These are phyloP conservation scores for Candolleomyces efflorescens DNA, from an alignment of 768 basidiomycete species.

Conservation along the genomic window DNA sequence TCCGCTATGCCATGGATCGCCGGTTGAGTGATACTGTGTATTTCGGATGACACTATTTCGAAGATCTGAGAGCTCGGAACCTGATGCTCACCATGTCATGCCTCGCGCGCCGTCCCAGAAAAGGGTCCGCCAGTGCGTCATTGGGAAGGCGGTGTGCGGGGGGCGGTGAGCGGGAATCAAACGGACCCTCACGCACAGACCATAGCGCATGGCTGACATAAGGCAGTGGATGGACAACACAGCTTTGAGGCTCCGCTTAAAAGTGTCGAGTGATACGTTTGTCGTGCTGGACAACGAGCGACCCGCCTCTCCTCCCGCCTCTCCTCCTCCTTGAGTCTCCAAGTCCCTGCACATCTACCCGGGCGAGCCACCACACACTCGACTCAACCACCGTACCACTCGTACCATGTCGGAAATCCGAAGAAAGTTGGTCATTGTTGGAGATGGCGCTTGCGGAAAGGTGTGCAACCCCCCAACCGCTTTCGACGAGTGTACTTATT, in stretches of 20 bases:
- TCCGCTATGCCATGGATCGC: too few relatives aligned
- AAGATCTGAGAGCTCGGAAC: too few relatives aligned
- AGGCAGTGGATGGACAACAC: background rate
- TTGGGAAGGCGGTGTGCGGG: too few relatives aligned
- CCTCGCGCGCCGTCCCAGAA: too few relatives aligned
- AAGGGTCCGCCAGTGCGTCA: too few relatives aligned
- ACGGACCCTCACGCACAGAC: background rate
- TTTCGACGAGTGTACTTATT: constrained; percentile 2
- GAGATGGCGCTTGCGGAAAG: constrained; percentile 98
- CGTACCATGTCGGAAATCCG: constrained; percentile 89
- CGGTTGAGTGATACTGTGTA: too few relatives aligned
- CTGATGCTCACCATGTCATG: too few relatives aligned
- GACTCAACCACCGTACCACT: background rate
- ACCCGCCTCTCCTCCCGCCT: background rate
- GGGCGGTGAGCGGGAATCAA: background rate
- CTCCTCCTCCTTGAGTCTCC: background rate
- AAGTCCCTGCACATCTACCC: too few relatives aligned
- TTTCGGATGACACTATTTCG: too few relatives aligned
- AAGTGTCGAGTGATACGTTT: background rate
- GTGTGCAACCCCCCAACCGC: constrained; percentile 28
- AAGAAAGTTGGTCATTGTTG: constrained; percentile 98
- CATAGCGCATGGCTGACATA: background rate
- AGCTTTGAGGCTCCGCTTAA: background rate
- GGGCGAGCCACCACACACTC: too few relatives aligned
- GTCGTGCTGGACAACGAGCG: background rate